Evolutionary conservation across 2,329 filamentous ascomycete species (phyloP).

Genomic region (Geosmithia flava): DNA sequence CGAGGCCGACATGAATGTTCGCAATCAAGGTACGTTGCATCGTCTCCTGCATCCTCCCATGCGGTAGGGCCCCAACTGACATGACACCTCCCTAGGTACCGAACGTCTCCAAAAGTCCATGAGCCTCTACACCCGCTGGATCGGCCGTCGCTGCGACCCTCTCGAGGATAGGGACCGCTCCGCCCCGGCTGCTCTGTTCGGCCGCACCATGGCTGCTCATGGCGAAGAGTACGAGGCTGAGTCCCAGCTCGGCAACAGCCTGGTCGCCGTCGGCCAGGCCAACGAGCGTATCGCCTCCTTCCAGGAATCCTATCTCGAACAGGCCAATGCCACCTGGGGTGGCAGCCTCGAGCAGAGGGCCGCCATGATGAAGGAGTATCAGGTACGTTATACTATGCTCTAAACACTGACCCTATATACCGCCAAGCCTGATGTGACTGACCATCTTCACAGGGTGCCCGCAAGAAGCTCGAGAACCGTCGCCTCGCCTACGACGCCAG

Average conservation of each 20-base stretch:
- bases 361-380: slow-evolving; percentile 95
- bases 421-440: background rate
- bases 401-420: background rate
- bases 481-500: slow-evolving; percentile 86
- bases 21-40: slow-evolving; percentile 61
- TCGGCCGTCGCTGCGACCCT: slow-evolving; percentile 71
- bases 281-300: slow-evolving; percentile 79
- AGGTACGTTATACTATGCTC: slow-evolving; percentile 42
- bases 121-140: slow-evolving; percentile 75
- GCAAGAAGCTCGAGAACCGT: slow-evolving; percentile 88
- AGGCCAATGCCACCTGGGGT: slow-evolving; percentile 74
- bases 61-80: background rate
- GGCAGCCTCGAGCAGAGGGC: slow-evolving; percentile 84
- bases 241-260: slow-evolving; percentile 81
- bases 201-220: slow-evolving; percentile 74
- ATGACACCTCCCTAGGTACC: slow-evolving; percentile 49
- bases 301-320: slow-evolving; percentile 70
- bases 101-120: slow-evolving; percentile 81
- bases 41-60: background rate
- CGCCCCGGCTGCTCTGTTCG: slow-evolving; percentile 66
- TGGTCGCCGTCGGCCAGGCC: slow-evolving; percentile 67
- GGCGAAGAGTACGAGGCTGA: slow-evolving; percentile 87
- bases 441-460: slow-evolving; percentile 38
- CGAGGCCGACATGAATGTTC: slow-evolving; percentile 80
- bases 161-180: slow-evolving; percentile 78